Base-by-base conservation (phyloP, 1,139 yeast species). In the Yamadazyma atmosphaerica region DNA sequence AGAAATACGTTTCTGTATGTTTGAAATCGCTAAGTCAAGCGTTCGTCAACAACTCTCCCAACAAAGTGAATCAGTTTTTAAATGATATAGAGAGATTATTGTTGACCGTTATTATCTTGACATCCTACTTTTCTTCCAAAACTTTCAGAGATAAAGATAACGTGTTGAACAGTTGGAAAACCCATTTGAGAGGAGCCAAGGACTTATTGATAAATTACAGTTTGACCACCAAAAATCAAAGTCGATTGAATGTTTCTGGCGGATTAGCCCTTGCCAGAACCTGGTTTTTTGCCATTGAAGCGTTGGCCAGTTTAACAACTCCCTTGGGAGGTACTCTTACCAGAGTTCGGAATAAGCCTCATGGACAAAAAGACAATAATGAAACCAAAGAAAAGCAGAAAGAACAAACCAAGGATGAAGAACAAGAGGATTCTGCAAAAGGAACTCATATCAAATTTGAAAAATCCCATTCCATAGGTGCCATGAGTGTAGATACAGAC, bases 271-370 rank as follows among this genome's bases (percentile, higher is more conserved):
- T 70, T 8, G 74, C 75, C 1, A 63, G 65, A 41, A 61, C 62
- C n/a, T 70, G 75, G 76, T 70, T 68, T 43, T 68, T 65, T 45
- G 70, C 74, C 10, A 62, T 70, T 33, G 76, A 70, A 41, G 49
- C 65, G 5, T 42, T 65, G 14, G 74, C 74, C 1, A 62, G 65
- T 10, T 47, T 66, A 23, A 51, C 58, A 38, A 55, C 67, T 1
- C 51, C 62, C 2, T 41, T 52, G 14, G 73, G 74, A 2, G 68
- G 70, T 0, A 57, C 71, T 2, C 45, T 63, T 26, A 52, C 47
- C 16, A 49, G 45, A 31, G 34, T 33, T 16, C 44, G 43, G 27
- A 30, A 33, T 15, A 18, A 22, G 14, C 6, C 8, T 4, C 6
- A 11, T 7, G 10, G 16, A 19, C n/a, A 11, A 6, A 5, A 4